Base-by-base conservation (phyloP, 495 filamentous ascomycete genomes). In the Penicillium roqueforti region DNA sequence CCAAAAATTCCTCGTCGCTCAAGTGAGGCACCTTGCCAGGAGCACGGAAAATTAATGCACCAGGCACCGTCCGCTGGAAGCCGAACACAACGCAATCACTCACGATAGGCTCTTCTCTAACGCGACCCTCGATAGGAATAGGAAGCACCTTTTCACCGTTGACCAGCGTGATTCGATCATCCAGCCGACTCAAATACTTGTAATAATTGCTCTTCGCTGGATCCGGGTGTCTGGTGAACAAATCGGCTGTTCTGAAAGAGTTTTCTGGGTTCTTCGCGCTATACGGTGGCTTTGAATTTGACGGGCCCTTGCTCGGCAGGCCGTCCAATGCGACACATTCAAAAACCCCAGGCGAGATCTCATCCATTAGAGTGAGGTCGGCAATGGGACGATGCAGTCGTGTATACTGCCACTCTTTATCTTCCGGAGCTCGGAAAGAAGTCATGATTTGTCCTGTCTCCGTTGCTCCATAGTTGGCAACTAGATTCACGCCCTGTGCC, bases 131-230 rank as follows among this genome's bases (percentile, higher is more conserved):
- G 14, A 87, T 61, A 1, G 80, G 80, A 18, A 81, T 76, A 6
- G 84, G 84, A 54, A 84, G 83, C 29, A 87, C 85, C 51, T 88
- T 87, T 67, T 86, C 84, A 0, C 84, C 84, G 13, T 84, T 88
- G 14, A 81, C 68, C 4, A 88, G 68, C 0, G 78, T 82, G 37
- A 87, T 71, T 23, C 83, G 80, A 19, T 82, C 76, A 51, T 87
- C 84, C 1, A 80, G 71, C 38, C 84, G 71, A 22, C 74, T 77
- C 46, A 82, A 74, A 60, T 87, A 86, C 51, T 75, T 76, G 72
- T 83, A 87, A 11, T 79, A 78, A 44, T 79, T 71, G 32, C 62
- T 56, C 11, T 78, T 80, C 1, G 53, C 68, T 6, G 75, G 75
- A 28, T 67, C 63, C 0, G 62, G 62, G 60, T 85, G 85, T 47